Conservation (phyloP, 345 rosid genomes). For the Syzygium aqueum region DNA sequence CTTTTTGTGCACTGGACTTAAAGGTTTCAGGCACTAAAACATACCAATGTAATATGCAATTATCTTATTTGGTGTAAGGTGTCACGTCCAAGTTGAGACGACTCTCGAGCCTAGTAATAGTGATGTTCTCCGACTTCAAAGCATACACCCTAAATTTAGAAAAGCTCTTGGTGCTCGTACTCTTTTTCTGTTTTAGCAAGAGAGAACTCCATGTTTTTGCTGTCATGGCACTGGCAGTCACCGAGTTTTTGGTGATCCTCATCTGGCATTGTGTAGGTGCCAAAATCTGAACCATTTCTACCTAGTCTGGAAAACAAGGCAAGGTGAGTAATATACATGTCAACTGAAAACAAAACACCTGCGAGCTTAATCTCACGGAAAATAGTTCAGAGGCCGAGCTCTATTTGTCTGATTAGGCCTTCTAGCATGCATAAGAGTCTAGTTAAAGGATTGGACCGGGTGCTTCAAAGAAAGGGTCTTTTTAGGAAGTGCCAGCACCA, state of each 20-base stretch:
- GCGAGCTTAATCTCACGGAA: background rate
- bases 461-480: background rate
- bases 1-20: too few species aligned
- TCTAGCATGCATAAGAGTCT: background rate
- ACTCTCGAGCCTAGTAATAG: too few species aligned
- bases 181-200: background rate
- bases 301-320: background rate
- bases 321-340: background rate
- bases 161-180: too few species aligned
- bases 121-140: too few species aligned
- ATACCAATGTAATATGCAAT: too few species aligned
- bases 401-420: background rate
- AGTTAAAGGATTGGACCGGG: rapidly evolving
- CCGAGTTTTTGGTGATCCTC: background rate
- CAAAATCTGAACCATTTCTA: background rate
- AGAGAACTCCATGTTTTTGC: background rate
- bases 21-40: too few species aligned
- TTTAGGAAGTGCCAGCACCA: background rate
- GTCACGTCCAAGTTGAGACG: too few species aligned
- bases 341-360: too few species aligned
- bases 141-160: too few species aligned
- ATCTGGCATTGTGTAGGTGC: background rate
- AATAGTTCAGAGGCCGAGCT: background rate
- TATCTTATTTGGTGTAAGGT: too few species aligned
- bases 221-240: background rate